Conservation (phyloP, 2,329 filamentous ascomycete genomes). For the Colletotrichum sp. region DNA sequence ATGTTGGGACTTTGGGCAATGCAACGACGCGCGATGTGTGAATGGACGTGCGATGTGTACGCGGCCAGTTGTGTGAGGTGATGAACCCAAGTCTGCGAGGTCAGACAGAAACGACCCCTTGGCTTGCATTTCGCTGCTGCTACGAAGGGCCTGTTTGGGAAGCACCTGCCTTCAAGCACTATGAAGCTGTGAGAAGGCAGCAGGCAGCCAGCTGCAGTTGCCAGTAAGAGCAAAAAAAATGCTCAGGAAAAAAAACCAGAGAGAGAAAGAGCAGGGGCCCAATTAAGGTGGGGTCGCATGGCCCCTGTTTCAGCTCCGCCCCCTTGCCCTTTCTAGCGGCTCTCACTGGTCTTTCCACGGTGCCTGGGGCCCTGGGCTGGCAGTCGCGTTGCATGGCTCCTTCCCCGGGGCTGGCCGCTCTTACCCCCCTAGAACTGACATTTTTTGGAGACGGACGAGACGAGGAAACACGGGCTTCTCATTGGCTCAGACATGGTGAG, state of each 20-base stretch:
- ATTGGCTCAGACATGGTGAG: not conserved
- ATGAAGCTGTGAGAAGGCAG: not conserved
- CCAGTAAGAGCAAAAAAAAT: not conserved
- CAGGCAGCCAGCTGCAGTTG: not conserved
- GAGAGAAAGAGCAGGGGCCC: not conserved
- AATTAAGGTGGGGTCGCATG: not conserved
- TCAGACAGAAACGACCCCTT: not conserved
- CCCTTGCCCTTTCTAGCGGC: not conserved
- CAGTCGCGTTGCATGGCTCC: not conserved
- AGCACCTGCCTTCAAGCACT: not conserved
- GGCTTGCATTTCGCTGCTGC: not conserved
- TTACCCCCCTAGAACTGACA: not conserved
- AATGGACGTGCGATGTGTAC: not conserved
- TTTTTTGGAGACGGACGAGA: not conserved
- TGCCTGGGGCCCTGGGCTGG: not conserved
- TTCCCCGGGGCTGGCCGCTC: slow-evolving; percentile 16
- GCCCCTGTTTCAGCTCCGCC: slow-evolving; percentile 18
- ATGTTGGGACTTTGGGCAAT: not conserved
- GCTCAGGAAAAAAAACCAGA: not conserved
- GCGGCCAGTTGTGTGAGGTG: not conserved
- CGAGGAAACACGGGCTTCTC: not conserved
- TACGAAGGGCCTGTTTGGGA: slow-evolving; percentile 1
- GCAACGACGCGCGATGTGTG: not conserved
- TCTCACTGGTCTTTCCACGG: slow-evolving; percentile 1
- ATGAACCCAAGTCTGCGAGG: not conserved